A percentile compares a stretch with the other conserved stretches of the same genome.
Conservation (phyloP, 495 filamentous ascomycete species). For the Massariosphaeria phaeospora region DNA sequence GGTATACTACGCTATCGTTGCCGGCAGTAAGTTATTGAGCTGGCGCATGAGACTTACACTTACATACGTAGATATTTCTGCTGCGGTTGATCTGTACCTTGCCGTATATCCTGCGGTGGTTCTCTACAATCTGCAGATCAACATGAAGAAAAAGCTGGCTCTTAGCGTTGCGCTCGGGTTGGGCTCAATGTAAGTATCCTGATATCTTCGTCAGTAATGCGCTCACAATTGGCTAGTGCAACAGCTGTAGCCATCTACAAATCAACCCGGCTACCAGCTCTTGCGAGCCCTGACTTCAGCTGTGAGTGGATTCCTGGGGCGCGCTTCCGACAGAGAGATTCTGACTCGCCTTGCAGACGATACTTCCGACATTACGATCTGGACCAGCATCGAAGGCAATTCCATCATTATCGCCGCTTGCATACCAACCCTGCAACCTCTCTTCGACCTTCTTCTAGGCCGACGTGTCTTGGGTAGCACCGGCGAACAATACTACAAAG, state of each 20-base stretch:
- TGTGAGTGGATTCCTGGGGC: no score
- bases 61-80: constrained; percentile 36
- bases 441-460: constrained; percentile 42
- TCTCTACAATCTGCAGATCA: constrained; percentile 43
- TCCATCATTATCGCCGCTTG: constrained; percentile 45
- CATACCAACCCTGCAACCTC: constrained; percentile 44
- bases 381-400: constrained; percentile 42
- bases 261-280: constrained; percentile 39
- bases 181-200: constrained; percentile 38
- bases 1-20: constrained; percentile 43
- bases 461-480: constrained; percentile 22
- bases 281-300: constrained; percentile 36
- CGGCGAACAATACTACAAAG: not conserved
- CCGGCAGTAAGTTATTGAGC: constrained; percentile 38
- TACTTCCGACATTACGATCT: not conserved
- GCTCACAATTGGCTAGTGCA: constrained; percentile 26
- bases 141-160: constrained; percentile 41
- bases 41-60: no score
- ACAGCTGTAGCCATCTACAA: constrained; percentile 42
- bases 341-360: no score
- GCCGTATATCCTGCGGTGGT: constrained; percentile 39
- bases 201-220: not conserved
- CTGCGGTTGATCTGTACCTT: constrained; percentile 41
- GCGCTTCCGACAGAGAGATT: no score
- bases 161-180: constrained; percentile 41